Conservation (phyloP, 345 rosid species). For the Hypericum perforatum region DNA sequence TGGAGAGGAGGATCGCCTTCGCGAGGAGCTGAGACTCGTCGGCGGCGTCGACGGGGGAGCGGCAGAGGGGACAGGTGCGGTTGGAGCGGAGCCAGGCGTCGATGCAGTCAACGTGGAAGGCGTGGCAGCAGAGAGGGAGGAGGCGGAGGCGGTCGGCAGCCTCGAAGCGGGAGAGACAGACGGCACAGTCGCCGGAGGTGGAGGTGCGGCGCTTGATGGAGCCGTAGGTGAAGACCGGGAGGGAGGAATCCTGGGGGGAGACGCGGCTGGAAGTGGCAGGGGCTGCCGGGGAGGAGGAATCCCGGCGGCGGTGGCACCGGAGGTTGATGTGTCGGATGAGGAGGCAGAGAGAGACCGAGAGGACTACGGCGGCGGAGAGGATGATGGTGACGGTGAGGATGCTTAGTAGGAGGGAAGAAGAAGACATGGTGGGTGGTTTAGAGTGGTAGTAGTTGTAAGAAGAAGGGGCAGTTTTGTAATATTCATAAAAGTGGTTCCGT, state of each 20-base stretch:
- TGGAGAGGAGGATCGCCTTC: conserved; percentile 28
- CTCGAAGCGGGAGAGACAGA: conserved; percentile 71
- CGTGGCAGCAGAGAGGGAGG: conserved; percentile 83
- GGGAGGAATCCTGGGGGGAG: conserved; percentile 44
- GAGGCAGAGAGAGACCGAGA: neutral
- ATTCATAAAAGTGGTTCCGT: no score
- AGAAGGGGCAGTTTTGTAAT: no score
- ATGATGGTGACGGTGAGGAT: neutral
- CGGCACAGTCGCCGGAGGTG: conserved; percentile 60
- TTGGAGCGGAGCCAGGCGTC: conserved; percentile 68
- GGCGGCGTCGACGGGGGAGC: conserved; percentile 56
- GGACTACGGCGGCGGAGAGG: neutral
- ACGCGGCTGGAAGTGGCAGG: conserved; percentile 32
- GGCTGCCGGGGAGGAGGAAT: neutral
- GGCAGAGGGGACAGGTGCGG: conserved; percentile 88
- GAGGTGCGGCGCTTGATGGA: conserved; percentile 54
- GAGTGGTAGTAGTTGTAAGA: neutral
- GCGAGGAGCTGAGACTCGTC: conserved; percentile 38
- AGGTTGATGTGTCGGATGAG: conserved; percentile 5
- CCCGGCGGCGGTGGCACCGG: neutral
- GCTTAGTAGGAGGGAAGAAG: neutral
- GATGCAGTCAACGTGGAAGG: conserved; percentile 71
- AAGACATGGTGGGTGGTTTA: neutral
- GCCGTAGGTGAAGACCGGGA: conserved; percentile 77
- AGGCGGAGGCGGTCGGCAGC: conserved; percentile 70